A percentile compares a stretch with the other conserved stretches of the same genome.
Evolutionary conservation across 202 grass and related monocot genomes (phyloP).

Genomic region (Zizania palustris): DNA sequence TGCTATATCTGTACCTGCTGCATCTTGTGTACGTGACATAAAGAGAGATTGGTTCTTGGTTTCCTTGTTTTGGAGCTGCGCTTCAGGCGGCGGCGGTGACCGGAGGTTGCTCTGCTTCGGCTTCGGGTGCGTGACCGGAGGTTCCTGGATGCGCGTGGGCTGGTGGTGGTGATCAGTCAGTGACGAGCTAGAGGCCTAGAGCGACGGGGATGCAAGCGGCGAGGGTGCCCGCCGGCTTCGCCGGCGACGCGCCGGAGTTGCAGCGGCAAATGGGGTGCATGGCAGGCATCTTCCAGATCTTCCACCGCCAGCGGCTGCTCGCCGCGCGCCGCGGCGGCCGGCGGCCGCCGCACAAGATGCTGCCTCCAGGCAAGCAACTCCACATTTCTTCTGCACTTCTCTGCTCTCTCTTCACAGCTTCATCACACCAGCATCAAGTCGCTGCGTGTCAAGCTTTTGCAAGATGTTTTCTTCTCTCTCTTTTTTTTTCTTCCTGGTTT

Average conservation of each 20-base stretch:
- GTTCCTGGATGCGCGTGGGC: not conserved
- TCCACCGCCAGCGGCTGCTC: conserved; percentile 66
- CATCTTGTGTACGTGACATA: too few relatives aligned
- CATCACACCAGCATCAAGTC: not conserved
- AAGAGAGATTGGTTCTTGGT: not conserved
- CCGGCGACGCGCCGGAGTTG: conserved; percentile 56
- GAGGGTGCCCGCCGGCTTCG: conserved; percentile 26
- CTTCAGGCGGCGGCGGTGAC: too few relatives aligned
- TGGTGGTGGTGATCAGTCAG: not conserved
- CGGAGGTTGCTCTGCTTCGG: too few relatives aligned
- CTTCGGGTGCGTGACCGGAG: too few relatives aligned
- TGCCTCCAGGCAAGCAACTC: conserved; percentile 18
- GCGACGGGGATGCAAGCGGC: conserved; percentile 32
- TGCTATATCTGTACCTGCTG: too few relatives aligned
- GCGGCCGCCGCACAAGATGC: conserved; percentile 40
- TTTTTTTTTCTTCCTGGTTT: not conserved
- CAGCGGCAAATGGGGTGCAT: conserved; percentile 82
- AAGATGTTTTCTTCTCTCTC: not conserved
- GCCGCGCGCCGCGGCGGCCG: conserved; percentile 13
- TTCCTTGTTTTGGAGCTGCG: not conserved
- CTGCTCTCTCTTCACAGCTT: not conserved
- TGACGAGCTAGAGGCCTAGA: too few relatives aligned
- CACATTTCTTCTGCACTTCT: not conserved
- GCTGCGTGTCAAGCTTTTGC: not conserved
- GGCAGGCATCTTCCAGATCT: conserved; percentile 87